phyloP scores from a whole-genome alignment of 2,329 filamentous ascomycete species.

The Monilinia vaccinii-corymbosi region DNA sequence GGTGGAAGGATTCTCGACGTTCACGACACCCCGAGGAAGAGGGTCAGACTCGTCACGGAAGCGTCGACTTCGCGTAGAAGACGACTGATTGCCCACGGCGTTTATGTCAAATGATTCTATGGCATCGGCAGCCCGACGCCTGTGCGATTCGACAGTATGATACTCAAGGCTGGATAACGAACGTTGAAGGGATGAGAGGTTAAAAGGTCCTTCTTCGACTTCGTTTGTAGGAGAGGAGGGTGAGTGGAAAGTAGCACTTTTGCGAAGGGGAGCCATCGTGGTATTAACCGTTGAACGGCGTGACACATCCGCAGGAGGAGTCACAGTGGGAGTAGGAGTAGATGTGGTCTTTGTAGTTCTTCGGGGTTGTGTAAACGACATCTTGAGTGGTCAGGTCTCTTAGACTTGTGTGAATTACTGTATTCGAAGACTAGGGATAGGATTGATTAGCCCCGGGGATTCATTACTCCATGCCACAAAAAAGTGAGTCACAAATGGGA shows the following conservation, averaged over 20 bases:
- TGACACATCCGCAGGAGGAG: constrained; percentile 35
- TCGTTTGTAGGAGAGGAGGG: constrained; percentile 29
- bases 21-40: constrained; percentile 49
- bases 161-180: constrained; percentile 64
- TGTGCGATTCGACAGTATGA: constrained; percentile 55
- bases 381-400: constrained; percentile 24
- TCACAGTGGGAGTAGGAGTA: constrained; percentile 36
- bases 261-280: constrained; percentile 49
- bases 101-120: constrained; percentile 55
- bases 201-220: constrained; percentile 19
- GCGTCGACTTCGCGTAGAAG: constrained; percentile 30
- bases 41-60: constrained; percentile 49
- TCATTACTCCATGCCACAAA: constrained; percentile 22
- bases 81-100: constrained; percentile 34
- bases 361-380: constrained; percentile 29
- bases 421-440: constrained; percentile 18
- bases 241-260: constrained; percentile 56
- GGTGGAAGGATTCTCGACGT: constrained; percentile 38
- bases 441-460: constrained; percentile 20
- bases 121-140: constrained; percentile 60
- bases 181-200: constrained; percentile 42
- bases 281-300: constrained; percentile 41
- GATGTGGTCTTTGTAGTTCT: constrained; percentile 31
- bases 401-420: constrained; percentile 12
- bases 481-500: constrained; percentile 24